Percentiles rank a stretch among this genome's conserved stretches.
These are phyloP conservation scores for Monosporascus sp. DNA, from an alignment of 2,329 filamentous ascomycete species.

Conservation along the genomic window DNA sequence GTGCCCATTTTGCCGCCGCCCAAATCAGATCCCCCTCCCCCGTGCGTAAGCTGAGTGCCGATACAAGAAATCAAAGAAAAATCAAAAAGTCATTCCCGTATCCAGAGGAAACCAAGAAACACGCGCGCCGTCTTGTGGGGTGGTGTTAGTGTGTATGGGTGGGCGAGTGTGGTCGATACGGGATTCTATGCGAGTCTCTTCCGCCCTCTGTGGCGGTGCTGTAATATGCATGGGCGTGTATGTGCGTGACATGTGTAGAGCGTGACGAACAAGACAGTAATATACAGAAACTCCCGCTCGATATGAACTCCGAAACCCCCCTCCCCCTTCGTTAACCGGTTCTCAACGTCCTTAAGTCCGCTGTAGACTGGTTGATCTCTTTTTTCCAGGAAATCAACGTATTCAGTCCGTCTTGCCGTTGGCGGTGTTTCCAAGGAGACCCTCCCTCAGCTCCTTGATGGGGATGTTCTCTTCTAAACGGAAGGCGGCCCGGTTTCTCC, in stretches of 20 bases:
- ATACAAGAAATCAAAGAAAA: neutral
- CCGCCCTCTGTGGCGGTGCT: neutral
- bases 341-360: neutral
- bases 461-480: conserved; percentile 53
- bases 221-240: neutral
- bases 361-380: neutral
- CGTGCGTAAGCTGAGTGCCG: neutral
- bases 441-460: conserved; percentile 56
- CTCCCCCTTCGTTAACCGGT: neutral
- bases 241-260: conserved; percentile 16
- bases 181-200: neutral
- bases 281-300: conserved; percentile 25
- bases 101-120: neutral
- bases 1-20: no score
- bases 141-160: neutral
- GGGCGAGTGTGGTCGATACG: neutral
- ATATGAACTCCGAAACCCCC: conserved; percentile 12
- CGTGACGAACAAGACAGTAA: conserved; percentile 20
- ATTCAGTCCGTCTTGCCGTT: conserved; percentile 49
- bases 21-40: neutral
- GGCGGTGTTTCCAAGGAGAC: conserved; percentile 50
- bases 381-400: conserved; percentile 4
- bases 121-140: neutral
- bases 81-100: neutral
- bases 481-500: conserved; percentile 55